Base-by-base conservation (phyloP, 1,284 basidiomycete species). In the Lignosus rhinocerotis region DNA sequence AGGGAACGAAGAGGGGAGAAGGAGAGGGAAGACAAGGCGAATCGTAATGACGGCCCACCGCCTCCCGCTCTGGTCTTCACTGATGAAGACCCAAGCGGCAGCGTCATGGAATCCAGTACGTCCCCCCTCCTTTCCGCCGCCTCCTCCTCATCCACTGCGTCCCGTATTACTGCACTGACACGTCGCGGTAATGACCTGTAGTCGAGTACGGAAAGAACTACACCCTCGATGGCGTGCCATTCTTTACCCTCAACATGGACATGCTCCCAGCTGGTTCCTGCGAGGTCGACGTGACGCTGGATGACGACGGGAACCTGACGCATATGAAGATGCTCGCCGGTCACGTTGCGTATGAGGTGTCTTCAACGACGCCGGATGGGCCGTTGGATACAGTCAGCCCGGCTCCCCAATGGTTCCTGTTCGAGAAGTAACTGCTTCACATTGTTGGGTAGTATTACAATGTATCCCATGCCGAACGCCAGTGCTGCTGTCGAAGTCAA, bases 311-410 rank as follows among this genome's bases (percentile, higher is more conserved):
- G 1, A 50, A 55, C 30, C 3, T 58, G 10, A 60, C 73, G 38
- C 63, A 76, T 16, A 72, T 72, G 51, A 63, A 70, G 52, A 69
- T 82, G 66, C 68, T 77, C 5, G 76, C 78, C 0, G 81, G 80
- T 0, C 69, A 72, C 16, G 63, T 80, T 9, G 78, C 58, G 25
- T 51, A 49, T 19, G 21, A 49, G 41, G 36, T 49, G 16, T 44
- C 53, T 1, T 11, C 21, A n/a, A 51, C 17, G 6, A 17, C 6
- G 16, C 32, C 34, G 7, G 38, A 39, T 19, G 48, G 31, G 6
- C 14, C 12, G 34, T 16, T 33, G 1, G 61, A 60, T 45, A 60
- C 58, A 6, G 21, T 60, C 7, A 48, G 52, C 16, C 61, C 58
- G 0, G 21, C 58, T 0, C 51, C 61, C 30, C 58, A 60, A 10